Conservation (phyloP, 805 yeast genomes). For the Lachancea thermotolerans region DNA sequence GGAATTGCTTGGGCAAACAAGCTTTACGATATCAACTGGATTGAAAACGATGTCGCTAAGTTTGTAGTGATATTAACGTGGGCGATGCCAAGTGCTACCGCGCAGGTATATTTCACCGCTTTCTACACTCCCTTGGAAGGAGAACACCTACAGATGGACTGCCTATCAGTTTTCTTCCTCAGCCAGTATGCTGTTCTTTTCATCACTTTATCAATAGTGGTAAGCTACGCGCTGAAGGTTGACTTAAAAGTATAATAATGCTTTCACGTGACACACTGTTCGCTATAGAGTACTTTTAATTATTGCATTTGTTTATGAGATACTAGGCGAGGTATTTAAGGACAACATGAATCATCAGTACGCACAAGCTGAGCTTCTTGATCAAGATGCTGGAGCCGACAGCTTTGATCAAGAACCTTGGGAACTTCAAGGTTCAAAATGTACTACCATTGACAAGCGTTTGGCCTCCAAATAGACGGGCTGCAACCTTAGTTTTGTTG, state of each 20-base stretch:
- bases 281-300: too few species aligned
- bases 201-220: conserved; percentile 63
- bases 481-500: conserved; percentile 71
- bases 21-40: conserved; percentile 55
- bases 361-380: too few species aligned
- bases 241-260: conserved; percentile 20
- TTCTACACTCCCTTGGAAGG: conserved; percentile 67
- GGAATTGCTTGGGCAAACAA: conserved; percentile 67
- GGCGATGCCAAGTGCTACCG: conserved; percentile 83
- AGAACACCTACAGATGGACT: conserved; percentile 59
- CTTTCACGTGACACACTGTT: too few species aligned
- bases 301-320: too few species aligned
- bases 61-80: conserved; percentile 70
- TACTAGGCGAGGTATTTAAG: too few species aligned
- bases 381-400: conserved; percentile 15
- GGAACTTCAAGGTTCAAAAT: conserved; percentile 12
- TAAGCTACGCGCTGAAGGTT: conserved; percentile 45
- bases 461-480: conserved; percentile 74
- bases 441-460: conserved; percentile 17
- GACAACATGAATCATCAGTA: too few species aligned
- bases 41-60: conserved; percentile 49
- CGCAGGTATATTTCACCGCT: conserved; percentile 83
- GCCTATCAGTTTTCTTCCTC: conserved; percentile 64
- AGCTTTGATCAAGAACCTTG: conserved; percentile 17
- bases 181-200: conserved; percentile 59